Evolutionary conservation across 2,329 filamentous ascomycete species (phyloP).

Genomic region (Emmonsia crescens): DNA sequence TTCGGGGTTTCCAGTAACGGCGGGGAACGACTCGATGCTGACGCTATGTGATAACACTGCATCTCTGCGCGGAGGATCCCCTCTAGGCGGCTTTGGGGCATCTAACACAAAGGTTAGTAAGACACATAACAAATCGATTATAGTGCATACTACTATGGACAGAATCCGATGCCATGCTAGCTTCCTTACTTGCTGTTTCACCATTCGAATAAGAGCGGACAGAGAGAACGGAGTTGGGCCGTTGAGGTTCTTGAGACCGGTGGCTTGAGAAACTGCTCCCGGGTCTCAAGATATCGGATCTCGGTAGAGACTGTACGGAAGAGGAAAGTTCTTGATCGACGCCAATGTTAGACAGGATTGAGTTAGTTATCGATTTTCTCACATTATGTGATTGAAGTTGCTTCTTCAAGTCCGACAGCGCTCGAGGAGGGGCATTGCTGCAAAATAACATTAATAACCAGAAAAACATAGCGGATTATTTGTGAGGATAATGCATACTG

Average conservation of each 20-base stretch:
- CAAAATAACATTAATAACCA: neutral
- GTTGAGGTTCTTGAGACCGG: conserved; percentile 15
- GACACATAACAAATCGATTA: neutral
- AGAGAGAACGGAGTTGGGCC: conserved; percentile 17
- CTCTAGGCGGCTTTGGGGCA: neutral
- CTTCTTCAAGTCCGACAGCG: conserved; percentile 79
- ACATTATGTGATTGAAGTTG: conserved; percentile 78
- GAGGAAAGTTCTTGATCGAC: conserved; percentile 19
- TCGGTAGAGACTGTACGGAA: conserved; percentile 13
- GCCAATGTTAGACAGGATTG: conserved; percentile 65
- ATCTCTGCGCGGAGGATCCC: conserved; percentile 9
- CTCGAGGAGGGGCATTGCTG: conserved; percentile 65
- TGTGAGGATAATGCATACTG: conserved; percentile 39
- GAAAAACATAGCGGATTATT: neutral
- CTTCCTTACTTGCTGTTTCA: conserved; percentile 11
- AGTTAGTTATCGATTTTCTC: conserved; percentile 70
- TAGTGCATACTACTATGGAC: conserved; percentile 1
- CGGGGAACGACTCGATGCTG: conserved; percentile 11
- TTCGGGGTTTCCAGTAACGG: conserved; percentile 4
- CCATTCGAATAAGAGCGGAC: conserved; percentile 10
- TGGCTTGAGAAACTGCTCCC: conserved; percentile 18
- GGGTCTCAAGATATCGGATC: conserved; percentile 15
- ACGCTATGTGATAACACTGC: conserved; percentile 8
- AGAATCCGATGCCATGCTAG: neutral
- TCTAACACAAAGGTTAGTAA: conserved; percentile 2